Base-by-base conservation (phyloP, 495 filamentous ascomycete genomes). In the Penicillium manginii region DNA sequence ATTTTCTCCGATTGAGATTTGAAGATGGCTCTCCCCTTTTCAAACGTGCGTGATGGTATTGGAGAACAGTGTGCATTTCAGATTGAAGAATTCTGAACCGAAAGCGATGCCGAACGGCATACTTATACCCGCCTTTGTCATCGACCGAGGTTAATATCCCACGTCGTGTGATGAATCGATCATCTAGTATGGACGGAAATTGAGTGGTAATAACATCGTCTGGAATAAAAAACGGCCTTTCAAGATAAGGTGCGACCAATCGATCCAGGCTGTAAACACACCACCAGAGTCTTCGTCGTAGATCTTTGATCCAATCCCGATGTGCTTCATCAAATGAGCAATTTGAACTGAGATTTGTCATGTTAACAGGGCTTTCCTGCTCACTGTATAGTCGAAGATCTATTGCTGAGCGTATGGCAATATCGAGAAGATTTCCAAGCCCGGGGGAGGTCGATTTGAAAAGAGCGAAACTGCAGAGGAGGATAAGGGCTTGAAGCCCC, bases 241-340 rank as follows among this genome's bases (percentile, higher is more conserved):
- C 43, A 4, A 56, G n/a, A 21, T 22, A 56, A 4, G 54, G 54
- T 12, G 54, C 54, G 21, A 49, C 11, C 9, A 56, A 47, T 5
- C 54, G 54, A 26, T 56, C 54, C 15, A 56, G 22, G 32, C 54
- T 49, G 15, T 56, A 56, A 17, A 45, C 31, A 29, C 23, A 56
- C 54, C 54, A 56, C 54, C 54, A 56, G 11, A 56, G 31, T 12
- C 54, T 43, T 22, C 54, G 42, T 17, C 43, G 10, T 33, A 56
- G 3, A 48, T 56, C 32, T 10, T 26, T 11, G 21, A 49, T 1
- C 37, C 51, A 26, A 18, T 31, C 46, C 29, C 1, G 29, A 52
- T 35, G 31, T 6, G 35, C 18, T 18, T 6, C 17, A 15, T 52
- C 17, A 21, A 10, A 10, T 18, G 42, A 22, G 2, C 5, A 10